Evolutionary conservation across 2,329 filamentous ascomycete species (phyloP).

Genomic region (Trichophyton verrucosum): DNA sequence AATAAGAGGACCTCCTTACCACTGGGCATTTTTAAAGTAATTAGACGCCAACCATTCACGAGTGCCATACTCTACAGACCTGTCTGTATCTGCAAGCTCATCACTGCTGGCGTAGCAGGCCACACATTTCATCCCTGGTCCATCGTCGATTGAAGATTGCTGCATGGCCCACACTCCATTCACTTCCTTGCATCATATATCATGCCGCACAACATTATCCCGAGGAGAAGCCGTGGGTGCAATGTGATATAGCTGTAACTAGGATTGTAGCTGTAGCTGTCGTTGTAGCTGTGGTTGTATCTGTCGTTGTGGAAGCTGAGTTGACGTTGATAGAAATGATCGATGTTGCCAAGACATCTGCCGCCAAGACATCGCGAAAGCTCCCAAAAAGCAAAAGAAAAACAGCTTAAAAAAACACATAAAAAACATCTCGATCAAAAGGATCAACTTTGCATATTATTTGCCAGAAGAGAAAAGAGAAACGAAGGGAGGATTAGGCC

Average conservation of each 20-base stretch:
- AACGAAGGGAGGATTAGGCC: background rate
- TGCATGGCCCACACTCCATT: background rate
- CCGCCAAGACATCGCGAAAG: background rate
- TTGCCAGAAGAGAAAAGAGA: background rate
- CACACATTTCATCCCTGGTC: background rate
- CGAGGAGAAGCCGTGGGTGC: background rate
- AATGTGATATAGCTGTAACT: no score
- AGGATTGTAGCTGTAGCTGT: no score
- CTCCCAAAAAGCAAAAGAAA: background rate
- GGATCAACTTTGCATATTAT: background rate
- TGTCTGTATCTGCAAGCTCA: background rate
- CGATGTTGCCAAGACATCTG: background rate
- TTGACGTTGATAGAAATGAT: background rate
- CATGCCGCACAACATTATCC: background rate
- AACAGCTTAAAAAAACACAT: no score
- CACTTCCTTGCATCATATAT: background rate
- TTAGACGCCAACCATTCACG: slow-evolving; percentile 13
- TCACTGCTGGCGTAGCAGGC: background rate
- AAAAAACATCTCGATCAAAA: background rate
- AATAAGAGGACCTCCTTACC: slow-evolving; percentile 20
- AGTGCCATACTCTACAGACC: background rate
- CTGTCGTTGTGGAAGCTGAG: no score
- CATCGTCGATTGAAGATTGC: background rate
- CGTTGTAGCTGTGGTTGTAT: no score
- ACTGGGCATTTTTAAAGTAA: slow-evolving; percentile 37